phyloP scores from a whole-genome alignment of 306 rosid species.

The Myrica gale region DNA sequence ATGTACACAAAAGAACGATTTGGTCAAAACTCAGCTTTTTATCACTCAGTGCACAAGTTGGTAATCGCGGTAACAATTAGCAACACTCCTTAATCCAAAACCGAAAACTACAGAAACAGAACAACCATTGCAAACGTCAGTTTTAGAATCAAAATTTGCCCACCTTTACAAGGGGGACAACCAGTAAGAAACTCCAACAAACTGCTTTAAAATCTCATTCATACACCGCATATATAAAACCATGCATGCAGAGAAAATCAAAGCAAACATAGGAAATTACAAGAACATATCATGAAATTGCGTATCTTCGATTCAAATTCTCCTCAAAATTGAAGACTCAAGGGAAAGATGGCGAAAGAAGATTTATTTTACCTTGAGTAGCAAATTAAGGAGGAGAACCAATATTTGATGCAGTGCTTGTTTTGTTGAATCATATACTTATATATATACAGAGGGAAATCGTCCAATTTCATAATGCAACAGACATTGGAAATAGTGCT shows the following conservation, averaged over 20 bases:
- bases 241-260: not conserved
- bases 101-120: conserved; percentile 37
- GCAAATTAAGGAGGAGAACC: conserved; percentile 43
- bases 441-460: conserved; percentile 34
- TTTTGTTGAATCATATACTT: conserved; percentile 41
- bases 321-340: conserved; percentile 17
- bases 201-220: conserved; percentile 18
- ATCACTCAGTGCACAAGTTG: conserved; percentile 28
- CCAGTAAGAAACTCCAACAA: conserved; percentile 10
- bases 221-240: not conserved
- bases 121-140: conserved; percentile 43
- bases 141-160: conserved; percentile 41
- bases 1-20: conserved; percentile 11
- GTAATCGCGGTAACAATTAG: conserved; percentile 27
- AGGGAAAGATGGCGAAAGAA: conserved; percentile 21
- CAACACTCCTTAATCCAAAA: conserved; percentile 35
- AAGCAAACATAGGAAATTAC: not conserved
- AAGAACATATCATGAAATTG: not conserved
- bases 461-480: conserved; percentile 41
- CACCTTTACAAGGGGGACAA: conserved; percentile 26
- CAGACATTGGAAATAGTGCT: conserved; percentile 51
- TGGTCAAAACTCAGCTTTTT: conserved; percentile 36
- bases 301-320: not conserved
- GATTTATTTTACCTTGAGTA: conserved; percentile 48
- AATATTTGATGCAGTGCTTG: conserved; percentile 36